Conservation (phyloP, 768 basidiomycete genomes). For the Rhodotorula paludigena region DNA sequence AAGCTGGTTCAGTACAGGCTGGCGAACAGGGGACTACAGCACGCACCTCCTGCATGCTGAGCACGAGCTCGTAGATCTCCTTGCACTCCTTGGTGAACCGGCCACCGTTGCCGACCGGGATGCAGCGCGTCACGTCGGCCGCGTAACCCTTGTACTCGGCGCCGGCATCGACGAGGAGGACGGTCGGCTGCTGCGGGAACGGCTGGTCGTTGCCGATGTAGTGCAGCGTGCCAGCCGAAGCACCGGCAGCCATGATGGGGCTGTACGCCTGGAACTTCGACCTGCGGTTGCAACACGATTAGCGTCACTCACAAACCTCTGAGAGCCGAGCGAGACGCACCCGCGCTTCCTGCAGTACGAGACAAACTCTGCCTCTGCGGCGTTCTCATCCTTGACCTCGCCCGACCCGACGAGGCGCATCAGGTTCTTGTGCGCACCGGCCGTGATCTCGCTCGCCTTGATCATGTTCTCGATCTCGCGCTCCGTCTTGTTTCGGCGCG, state of each 20-base stretch:
- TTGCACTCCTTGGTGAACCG: conserved; percentile 75
- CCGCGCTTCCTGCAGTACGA: conserved; percentile 83
- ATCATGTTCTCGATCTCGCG: conserved; percentile 70
- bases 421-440: conserved; percentile 80
- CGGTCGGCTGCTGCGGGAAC: conserved; percentile 33
- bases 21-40: not conserved
- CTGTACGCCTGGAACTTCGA: conserved; percentile 82
- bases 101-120: conserved; percentile 80
- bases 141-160: conserved; percentile 77
- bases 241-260: conserved; percentile 84
- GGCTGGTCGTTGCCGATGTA: conserved; percentile 73
- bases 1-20: not conserved
- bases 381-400: conserved; percentile 84
- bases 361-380: conserved; percentile 89
- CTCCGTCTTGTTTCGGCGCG: conserved; percentile 70
- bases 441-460: conserved; percentile 78
- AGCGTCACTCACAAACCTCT: not conserved
- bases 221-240: conserved; percentile 81
- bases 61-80: conserved; percentile 78
- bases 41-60: conserved; percentile 78
- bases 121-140: conserved; percentile 57
- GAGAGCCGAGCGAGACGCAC: conserved; percentile 52
- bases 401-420: conserved; percentile 65
- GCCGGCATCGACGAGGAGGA: conserved; percentile 63
- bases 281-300: conserved; percentile 49